phyloP scores from a whole-genome alignment of 2,329 filamentous ascomycete species.

The Clathrospora elynae region DNA sequence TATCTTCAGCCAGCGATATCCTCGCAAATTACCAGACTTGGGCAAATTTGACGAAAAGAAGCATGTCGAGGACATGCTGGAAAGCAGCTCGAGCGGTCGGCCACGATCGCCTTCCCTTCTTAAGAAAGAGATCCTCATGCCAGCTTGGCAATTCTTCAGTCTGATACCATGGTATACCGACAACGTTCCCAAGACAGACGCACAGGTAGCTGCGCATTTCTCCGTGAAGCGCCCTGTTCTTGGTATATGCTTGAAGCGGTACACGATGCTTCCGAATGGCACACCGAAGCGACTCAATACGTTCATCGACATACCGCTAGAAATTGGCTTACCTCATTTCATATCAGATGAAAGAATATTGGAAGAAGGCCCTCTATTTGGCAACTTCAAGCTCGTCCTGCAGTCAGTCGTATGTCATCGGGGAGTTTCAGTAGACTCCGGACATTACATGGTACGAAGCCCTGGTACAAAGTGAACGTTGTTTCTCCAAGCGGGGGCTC shows the following conservation, averaged over 20 bases:
- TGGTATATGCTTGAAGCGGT: slow-evolving; percentile 91
- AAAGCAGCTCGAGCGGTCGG: slow-evolving; percentile 38
- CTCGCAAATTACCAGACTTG: slow-evolving; percentile 53
- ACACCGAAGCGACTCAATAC: slow-evolving; percentile 75
- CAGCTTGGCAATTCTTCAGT: slow-evolving; percentile 96
- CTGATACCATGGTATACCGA: slow-evolving; percentile 93
- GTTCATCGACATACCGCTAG: slow-evolving; percentile 87
- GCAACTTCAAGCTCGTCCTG: slow-evolving; percentile 91
- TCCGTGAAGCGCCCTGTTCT: slow-evolving; percentile 80
- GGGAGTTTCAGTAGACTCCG: slow-evolving; percentile 81
- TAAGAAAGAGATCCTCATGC: slow-evolving; percentile 86
- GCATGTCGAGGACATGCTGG: slow-evolving; percentile 48
- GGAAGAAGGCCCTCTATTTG: slow-evolving; percentile 69
- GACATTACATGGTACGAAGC: slow-evolving; percentile 97
- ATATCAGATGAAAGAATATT: slow-evolving; percentile 77
- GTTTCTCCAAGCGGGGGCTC: too few relatives aligned
- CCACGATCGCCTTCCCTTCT: slow-evolving; percentile 51
- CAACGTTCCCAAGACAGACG: slow-evolving; percentile 67
- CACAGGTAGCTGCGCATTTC: slow-evolving; percentile 88
- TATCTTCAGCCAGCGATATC: slow-evolving; percentile 55
- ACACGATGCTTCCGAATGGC: slow-evolving; percentile 73
- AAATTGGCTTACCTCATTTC: slow-evolving; percentile 83
- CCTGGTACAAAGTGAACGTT: too few relatives aligned
- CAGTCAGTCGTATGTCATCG: slow-evolving; percentile 93
- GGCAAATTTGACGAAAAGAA: slow-evolving; percentile 58